Evolutionary conservation across 345 rosid species (phyloP), one percentile per base, ranked within the genome.

Genomic region (Carallia brachiata): DNA sequence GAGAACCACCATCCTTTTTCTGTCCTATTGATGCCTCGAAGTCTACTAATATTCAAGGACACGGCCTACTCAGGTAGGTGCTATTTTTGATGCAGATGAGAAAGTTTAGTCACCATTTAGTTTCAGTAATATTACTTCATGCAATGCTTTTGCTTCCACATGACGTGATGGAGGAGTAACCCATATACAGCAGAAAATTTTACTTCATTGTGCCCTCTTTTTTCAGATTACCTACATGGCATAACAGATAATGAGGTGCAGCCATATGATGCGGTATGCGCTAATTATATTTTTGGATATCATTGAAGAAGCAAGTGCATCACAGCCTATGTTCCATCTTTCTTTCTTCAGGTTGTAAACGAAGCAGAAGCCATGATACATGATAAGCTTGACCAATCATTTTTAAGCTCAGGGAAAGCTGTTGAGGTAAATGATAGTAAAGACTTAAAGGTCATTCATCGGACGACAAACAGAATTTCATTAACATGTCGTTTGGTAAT

Each of bases 1-100:
- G 78, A 67, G 55, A 74, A 77, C 65, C 86, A 71, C 64, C 73
- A 50, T 37, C 78, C 96, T 3, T 88, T 88, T 73, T 89, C 98
- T 17, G 75, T 88, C 6, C 66, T 85, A 66, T 68, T 94, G 86
- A 86, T 84, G 95, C 95, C 98, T 79, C 80, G 81, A 17, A 89
- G 98, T 71, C 80, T 94, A 80, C 73, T 91, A 65, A 88, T 91
- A 79, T 94, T 94, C 86, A 91, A 89, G 84, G 98, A 89, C 52
- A 72, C 75, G 30, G 85, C 91, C 28, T 93, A 93, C 64, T 73
- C 87, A 47, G 87, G 96, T 79, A 78, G 73, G 79, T 66, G 7
- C 47, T 56, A 37, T 55, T 60, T 54, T 30, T 15, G 37, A 44
- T 48, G 36, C 39, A 8, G 30, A 62, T 23, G 27, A 58, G 54